Evolutionary conservation across 2,329 filamentous ascomycete genomes (phyloP), one percentile per base, ranked within the genome.

Genomic region (Phyllachora maydis): DNA sequence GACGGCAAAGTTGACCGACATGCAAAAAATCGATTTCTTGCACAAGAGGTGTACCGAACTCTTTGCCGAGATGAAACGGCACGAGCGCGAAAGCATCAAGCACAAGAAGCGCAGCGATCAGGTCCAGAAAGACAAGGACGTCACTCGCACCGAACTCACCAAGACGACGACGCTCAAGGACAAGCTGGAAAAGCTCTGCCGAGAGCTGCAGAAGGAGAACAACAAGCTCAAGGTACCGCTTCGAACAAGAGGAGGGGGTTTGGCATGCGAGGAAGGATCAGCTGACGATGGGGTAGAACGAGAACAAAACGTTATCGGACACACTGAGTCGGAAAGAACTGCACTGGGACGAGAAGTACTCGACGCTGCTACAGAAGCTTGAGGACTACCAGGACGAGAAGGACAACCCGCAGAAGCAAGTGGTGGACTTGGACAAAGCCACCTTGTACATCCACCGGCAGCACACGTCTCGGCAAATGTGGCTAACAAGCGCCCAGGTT

Each of bases 41-140:
- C 79, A 85, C 36, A 85, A 79, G 41, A 79, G 82, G 39, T 93
- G 88, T 35, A 82, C 78, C 30, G 83, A 95, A 39, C 65, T 95
- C 4, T 58, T 95, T 28, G 73, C 78, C 25, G 83, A 93, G 30
- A 91, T 95, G 81, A 92, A 93, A 49, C 74, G 83, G 26, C 63
- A 91, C 29, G 85, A 98, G 46, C 74, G 83, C 30, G 88, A 98
- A 32, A 83, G 91, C 41, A 65, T 78, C 31, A 95, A 92, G 51
- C 88, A 85, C 39, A 95, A 93, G 59, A 91, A 93, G 48, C 74
- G 82, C 13, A 79, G 78, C 14, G 88, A 98, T 44, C 75, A 81
- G 40, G 50, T 98, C 26, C 88, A 98, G 47, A 98, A 95, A 46
- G 88, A 98, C 40, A 90, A 91, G 46, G 88, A 98, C 43, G 71